Evolutionary conservation across 1,139 yeast genomes (phyloP).

Genomic region (Debaryomycetaceae sp.): DNA sequence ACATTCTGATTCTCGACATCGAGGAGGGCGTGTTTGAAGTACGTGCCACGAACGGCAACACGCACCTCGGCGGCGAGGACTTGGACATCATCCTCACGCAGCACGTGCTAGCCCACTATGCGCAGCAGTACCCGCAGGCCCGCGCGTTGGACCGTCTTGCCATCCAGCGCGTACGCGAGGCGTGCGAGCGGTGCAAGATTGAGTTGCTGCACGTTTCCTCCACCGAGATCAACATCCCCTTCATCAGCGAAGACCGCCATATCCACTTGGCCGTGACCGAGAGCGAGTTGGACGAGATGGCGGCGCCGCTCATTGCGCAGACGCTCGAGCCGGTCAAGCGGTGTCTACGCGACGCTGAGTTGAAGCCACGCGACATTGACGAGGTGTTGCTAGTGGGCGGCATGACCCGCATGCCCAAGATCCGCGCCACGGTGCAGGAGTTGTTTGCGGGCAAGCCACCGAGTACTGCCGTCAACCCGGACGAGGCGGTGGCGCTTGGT

Average conservation of each 20-base stretch:
- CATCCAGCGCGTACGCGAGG: slow-evolving; percentile 66
- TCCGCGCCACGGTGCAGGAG: slow-evolving; percentile 52
- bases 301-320: slow-evolving; percentile 53
- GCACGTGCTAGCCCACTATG: slow-evolving; percentile 47
- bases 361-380: slow-evolving; percentile 58
- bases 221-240: slow-evolving; percentile 61
- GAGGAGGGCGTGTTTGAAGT: slow-evolving; percentile 83
- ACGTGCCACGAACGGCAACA: slow-evolving; percentile 77
- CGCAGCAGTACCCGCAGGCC: slow-evolving; percentile 18
- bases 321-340: slow-evolving; percentile 64
- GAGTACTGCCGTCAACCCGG: slow-evolving; percentile 69
- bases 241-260: slow-evolving; percentile 49
- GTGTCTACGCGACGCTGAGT: slow-evolving; percentile 67
- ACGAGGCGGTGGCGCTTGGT: slow-evolving; percentile 81
- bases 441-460: slow-evolving; percentile 55
- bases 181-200: slow-evolving; percentile 68
- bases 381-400: slow-evolving; percentile 77
- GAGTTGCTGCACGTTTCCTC: slow-evolving; percentile 59
- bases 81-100: slow-evolving; percentile 61
- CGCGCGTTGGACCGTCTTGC: slow-evolving; percentile 34
- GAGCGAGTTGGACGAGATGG: slow-evolving; percentile 59
- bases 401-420: slow-evolving; percentile 82
- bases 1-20: slow-evolving; percentile 71
- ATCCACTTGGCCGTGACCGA: slow-evolving; percentile 53
- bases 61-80: slow-evolving; percentile 83